Evolutionary conservation across 805 yeast genomes (phyloP), one percentile per base, ranked within the genome.

Genomic region (Monosporozyma solicola): DNA sequence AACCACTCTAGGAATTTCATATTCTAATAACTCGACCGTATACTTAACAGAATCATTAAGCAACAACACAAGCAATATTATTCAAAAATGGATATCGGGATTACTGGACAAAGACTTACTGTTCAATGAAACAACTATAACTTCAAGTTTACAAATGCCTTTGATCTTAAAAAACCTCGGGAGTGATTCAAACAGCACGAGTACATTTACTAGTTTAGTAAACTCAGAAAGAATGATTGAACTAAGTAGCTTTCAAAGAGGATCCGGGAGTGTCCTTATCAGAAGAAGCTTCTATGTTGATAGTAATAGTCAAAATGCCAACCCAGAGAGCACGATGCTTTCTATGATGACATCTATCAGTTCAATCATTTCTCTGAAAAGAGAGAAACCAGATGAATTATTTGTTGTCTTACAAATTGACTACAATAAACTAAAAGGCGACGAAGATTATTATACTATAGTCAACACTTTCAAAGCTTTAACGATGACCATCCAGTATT

Each of bases 71-170:
- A 61, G 64, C 45, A 61, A 63, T 46, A 60, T 69, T 6, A 57
- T 72, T 37, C 70, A 72, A 57, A 73, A 73, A 59, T 74, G 77
- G 77, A 67, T 72, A 13, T 65, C 75, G 1, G 76, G 69, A 0
- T 50, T 74, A 9, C 63, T 74, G 43, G 70, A 72, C 51, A 54
- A 55, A 47, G 69, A 67, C 4, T 56, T 71, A 15, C 53, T 55
- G 7, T 70, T 72, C 51, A 57, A 65, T 51, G 62, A 66, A 3
- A 41, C 50, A 7, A 62, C 59, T 47, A 55, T 72, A 27, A 66
- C 73, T 2, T 68, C 72, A 1, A 66, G 72, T 0, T 50, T 71
- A 32, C 60, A 62, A n/a, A 16, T 57, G 8, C 65, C 64, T 2
- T 57, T 59, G 5, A 53, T 59, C 2, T 52, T 57, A 11, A 54